Conservation (phyloP, 495 filamentous ascomycete species). For the Penicillium manginii region DNA sequence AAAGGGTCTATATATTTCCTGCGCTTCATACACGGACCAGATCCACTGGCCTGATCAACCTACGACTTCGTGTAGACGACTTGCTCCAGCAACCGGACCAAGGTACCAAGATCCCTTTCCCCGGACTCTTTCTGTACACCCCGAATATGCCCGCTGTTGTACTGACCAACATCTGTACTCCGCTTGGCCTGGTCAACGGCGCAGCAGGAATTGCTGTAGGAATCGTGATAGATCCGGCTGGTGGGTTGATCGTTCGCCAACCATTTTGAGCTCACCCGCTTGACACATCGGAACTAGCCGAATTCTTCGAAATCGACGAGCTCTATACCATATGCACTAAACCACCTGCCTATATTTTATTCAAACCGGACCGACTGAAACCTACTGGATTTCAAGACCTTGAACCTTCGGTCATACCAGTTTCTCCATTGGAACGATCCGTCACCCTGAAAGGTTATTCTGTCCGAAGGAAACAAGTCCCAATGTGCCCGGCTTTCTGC, state of each 20-base stretch:
- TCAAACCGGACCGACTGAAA: not conserved
- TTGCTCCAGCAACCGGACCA: not conserved
- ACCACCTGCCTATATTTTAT: too few species aligned
- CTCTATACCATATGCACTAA: too few species aligned
- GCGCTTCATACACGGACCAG: not conserved
- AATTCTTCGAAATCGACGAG: too few species aligned
- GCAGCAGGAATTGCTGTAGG: too few species aligned
- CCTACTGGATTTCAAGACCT: not conserved
- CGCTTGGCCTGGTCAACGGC: not conserved
- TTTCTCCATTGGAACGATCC: conserved; percentile 21
- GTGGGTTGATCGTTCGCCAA: too few species aligned
- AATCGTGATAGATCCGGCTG: not conserved
- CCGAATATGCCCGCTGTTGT: not conserved
- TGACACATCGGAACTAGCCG: too few species aligned
- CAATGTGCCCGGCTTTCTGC: conserved; percentile 18
- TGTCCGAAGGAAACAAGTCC: conserved; percentile 15
- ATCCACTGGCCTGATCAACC: not conserved
- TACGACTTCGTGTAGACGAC: not conserved
- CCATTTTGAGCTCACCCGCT: too few species aligned
- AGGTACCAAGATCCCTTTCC: not conserved
- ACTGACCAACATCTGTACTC: not conserved
- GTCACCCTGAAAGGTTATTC: conserved; percentile 23
- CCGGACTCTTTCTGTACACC: not conserved
- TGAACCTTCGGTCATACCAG: conserved; percentile 1
- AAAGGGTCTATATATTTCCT: not conserved